These are phyloP conservation scores for Dioscorea zingiberensis DNA, from an alignment of 106 monocot genomes.

Conservation along the genomic window DNA sequence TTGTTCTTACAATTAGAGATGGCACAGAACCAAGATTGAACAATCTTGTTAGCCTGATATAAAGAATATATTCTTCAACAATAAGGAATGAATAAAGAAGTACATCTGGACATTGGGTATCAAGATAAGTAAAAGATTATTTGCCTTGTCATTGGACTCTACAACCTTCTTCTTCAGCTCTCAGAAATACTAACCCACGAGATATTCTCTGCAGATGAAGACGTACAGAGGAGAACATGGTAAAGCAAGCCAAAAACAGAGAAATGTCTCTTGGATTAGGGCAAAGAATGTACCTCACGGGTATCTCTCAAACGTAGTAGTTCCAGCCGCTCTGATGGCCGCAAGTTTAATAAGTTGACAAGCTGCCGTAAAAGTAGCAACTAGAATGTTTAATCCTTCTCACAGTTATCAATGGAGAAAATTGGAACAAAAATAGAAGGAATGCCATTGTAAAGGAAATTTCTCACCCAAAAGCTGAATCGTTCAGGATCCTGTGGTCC, in stretches of 20 bases:
- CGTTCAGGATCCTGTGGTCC: constrained; percentile 66
- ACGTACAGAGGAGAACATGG: background rate
- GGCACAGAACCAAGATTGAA: background rate
- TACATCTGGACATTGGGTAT: background rate
- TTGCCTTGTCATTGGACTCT: constrained; percentile 43
- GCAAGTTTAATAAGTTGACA: constrained; percentile 50
- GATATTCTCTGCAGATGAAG: constrained; percentile 59
- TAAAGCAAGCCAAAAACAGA: background rate
- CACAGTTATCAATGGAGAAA: background rate
- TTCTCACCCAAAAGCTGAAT: constrained; percentile 86
- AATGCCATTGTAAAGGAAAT: background rate
- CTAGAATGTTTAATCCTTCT: background rate
- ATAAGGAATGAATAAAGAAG: background rate
- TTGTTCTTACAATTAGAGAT: background rate
- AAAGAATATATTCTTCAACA: background rate
- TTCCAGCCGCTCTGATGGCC: constrained; percentile 57
- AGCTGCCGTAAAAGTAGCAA: constrained; percentile 39
- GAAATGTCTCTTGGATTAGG: background rate
- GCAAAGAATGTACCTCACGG: constrained; percentile 40
- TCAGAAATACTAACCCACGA: constrained; percentile 32
- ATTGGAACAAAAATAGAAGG: background rate
- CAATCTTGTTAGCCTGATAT: background rate
- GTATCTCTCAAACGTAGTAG: constrained; percentile 69
- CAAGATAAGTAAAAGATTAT: background rate
- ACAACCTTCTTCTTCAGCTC: constrained; percentile 56